These are phyloP conservation scores for Elaeagnus macrophylla DNA, from an alignment of 306 rosid genomes.

Conservation along the genomic window DNA sequence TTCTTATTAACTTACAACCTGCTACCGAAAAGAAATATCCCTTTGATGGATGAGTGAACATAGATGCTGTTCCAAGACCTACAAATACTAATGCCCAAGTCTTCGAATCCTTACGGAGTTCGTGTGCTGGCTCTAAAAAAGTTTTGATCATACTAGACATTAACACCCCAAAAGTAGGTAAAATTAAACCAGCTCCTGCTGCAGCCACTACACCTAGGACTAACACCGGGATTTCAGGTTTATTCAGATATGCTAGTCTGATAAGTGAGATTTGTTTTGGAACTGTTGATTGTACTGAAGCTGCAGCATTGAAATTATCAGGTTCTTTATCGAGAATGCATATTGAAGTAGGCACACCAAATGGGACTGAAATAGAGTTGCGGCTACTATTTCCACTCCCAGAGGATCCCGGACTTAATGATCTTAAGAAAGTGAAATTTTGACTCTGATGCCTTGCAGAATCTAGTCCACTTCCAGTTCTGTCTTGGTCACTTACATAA, in stretches of 20 bases:
- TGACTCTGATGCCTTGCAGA: constrained; percentile 19
- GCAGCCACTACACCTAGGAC: constrained; percentile 53
- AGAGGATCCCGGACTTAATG: constrained; percentile 48
- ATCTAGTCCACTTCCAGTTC: constrained; percentile 21
- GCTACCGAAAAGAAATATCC: constrained; percentile 57
- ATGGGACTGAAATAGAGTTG: constrained; percentile 36
- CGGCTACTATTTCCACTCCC: constrained; percentile 36
- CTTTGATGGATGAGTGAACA: constrained; percentile 33
- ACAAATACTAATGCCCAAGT: constrained; percentile 56
- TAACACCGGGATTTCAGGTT: constrained; percentile 59
- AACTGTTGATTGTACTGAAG: constrained; percentile 15
- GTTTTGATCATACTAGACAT: constrained; percentile 37
- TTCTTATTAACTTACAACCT: constrained; percentile 47
- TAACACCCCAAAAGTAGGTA: constrained; percentile 43
- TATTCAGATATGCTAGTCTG: constrained; percentile 61
- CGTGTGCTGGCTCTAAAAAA: constrained; percentile 47
- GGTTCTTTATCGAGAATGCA: background rate
- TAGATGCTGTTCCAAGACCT: constrained; percentile 32
- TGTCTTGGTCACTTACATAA: constrained; percentile 20
- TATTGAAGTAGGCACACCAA: constrained; percentile 24
- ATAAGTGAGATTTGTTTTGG: constrained; percentile 34
- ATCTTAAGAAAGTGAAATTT: constrained; percentile 17
- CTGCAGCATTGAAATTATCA: constrained; percentile 4
- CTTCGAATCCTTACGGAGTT: constrained; percentile 47
- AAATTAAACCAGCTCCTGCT: constrained; percentile 32